Percentiles rank a stretch among this genome's conserved stretches.
phyloP scores from a whole-genome alignment of 257 asterid species.

The Fraxinus cuspidata region DNA sequence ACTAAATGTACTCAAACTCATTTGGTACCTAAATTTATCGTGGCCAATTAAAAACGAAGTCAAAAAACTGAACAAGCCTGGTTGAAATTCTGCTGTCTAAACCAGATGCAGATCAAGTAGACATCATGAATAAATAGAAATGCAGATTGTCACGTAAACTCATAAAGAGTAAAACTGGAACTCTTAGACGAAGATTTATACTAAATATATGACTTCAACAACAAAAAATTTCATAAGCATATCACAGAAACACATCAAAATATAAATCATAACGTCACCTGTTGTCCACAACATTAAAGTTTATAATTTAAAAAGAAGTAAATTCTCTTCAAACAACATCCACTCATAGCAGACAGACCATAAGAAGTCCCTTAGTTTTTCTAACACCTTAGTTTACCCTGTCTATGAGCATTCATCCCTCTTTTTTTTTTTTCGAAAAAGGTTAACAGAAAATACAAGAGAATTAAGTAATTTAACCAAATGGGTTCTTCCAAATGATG shows the following conservation, averaged over 20 bases:
- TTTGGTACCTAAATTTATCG: not conserved
- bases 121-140: not conserved
- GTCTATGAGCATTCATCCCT: constrained; percentile 20
- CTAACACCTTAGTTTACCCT: constrained; percentile 17
- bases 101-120: not conserved
- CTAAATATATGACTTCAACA: not conserved
- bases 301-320: constrained; percentile 17
- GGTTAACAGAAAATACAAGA: constrained; percentile 19
- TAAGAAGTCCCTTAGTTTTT: not conserved
- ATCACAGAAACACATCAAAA: not conserved
- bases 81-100: not conserved
- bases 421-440: not conserved
- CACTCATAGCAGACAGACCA: constrained; percentile 27
- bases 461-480: constrained; percentile 14
- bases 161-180: not conserved
- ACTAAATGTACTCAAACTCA: not conserved
- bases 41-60: not conserved
- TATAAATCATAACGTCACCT: constrained; percentile 1
- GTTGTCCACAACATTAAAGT: constrained; percentile 17
- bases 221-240: not conserved
- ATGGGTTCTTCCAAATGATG: constrained; percentile 8
- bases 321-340: constrained; percentile 32
- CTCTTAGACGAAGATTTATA: not conserved
- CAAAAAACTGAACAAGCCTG: not conserved
- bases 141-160: not conserved